Base-by-base conservation (phyloP, 441 rosid species). In the Manihot esculenta region DNA sequence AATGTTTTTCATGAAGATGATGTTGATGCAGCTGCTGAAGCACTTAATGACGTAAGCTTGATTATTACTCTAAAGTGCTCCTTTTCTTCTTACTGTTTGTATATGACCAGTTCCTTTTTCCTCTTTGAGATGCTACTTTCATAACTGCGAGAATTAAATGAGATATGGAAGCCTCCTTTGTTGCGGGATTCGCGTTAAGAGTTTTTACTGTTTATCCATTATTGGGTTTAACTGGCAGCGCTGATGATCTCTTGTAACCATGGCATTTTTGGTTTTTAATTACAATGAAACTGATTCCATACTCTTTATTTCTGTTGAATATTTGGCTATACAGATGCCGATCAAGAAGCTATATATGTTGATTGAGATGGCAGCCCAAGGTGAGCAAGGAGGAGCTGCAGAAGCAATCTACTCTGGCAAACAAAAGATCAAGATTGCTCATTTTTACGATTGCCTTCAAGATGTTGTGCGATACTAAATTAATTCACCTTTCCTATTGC, bases 291-390 rank as follows among this genome's bases (percentile, higher is more conserved):
- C 2, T 30, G 33, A 1, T 4, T 30, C 4, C n/a, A n/a, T n/a
- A n/a, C n/a, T n/a, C n/a, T n/a, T 6, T 44, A 2, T 56, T 64
- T 30, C 17, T 26, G 11, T 15, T 35, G 8, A 20, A 15, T 68
- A 18, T 35, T 35, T 41, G 9, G 10, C 3, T 5, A 33, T 26
- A n/a, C 72, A 94, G 97, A 88, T 89, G 87, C 90, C 97, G 45
- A 94, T 92, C 87, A 86, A 94, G 88, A 89, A 90, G 86, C 86
- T 92, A 23, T 94, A 89, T 80, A 84, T 84, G 92, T 72, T 87
- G 85, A 74, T 89, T 20, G 94, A 94, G 77, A 94, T 92, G 98
- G 99, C 98, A 8, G 99, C 89, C 30, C 96, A 88, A 71, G 97
- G 99, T 44, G 91, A 87, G 71, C 73, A 77, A 0, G 97, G 97